Conservation (phyloP, 1,284 basidiomycete genomes). For the Cutaneotrichosporon arboriforme region DNA sequence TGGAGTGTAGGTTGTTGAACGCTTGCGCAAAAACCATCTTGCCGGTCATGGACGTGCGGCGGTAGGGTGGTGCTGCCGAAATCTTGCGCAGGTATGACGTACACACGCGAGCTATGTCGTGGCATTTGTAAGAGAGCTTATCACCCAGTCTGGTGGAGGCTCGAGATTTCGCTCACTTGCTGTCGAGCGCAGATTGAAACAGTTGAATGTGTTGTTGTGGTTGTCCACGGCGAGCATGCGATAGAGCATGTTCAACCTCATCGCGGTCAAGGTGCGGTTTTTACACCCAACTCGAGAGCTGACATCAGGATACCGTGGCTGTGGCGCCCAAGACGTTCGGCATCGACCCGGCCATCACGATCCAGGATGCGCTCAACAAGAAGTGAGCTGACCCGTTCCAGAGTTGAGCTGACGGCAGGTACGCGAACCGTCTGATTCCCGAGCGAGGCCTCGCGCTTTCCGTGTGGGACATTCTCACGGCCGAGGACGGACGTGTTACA, state of each 20-base stretch:
- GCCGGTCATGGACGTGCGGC: too few relatives aligned
- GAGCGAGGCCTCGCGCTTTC: constrained; percentile 86
- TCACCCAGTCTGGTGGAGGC: constrained; percentile 8
- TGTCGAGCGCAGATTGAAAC: not conserved
- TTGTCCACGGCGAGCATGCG: constrained; percentile 1
- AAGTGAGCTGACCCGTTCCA: constrained; percentile 31
- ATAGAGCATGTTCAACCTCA: constrained; percentile 41
- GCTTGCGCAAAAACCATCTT: too few relatives aligned
- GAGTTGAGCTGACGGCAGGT: constrained; percentile 54
- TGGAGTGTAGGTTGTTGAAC: too few relatives aligned
- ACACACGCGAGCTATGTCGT: not conserved
- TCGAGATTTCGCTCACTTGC: not conserved
- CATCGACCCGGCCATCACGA: constrained; percentile 36
- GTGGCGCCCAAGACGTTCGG: constrained; percentile 45
- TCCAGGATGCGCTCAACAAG: constrained; percentile 45
- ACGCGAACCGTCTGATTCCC: constrained; percentile 86
- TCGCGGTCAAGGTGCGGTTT: constrained; percentile 35
- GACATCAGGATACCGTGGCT: constrained; percentile 45
- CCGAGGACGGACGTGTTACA: constrained; percentile 83
- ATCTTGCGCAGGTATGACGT: not conserved
- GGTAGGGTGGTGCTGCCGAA: not conserved
- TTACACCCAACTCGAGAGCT: not conserved
- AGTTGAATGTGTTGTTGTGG: not conserved
- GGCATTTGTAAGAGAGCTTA: too few relatives aligned
- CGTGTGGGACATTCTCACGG: constrained; percentile 78